phyloP scores from a whole-genome alignment of 2,329 filamentous ascomycete genomes.

The Ceratocystiopsis brevicomis region DNA sequence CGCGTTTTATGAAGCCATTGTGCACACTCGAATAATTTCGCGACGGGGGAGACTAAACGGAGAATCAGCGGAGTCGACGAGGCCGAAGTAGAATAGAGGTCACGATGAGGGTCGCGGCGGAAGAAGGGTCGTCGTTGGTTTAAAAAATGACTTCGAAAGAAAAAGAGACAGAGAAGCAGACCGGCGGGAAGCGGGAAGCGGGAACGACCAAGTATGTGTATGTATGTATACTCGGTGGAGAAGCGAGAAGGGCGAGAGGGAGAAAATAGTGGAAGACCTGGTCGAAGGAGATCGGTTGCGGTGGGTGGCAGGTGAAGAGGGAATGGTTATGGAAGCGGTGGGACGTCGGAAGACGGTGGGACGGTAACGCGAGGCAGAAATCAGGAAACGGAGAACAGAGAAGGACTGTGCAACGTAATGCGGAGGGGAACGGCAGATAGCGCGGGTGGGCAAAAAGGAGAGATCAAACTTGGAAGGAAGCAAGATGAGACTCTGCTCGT shows the following conservation, averaged over 20 bases:
- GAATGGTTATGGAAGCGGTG: neutral
- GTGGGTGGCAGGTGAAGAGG: neutral
- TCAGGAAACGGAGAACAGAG: neutral
- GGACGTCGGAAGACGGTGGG: neutral
- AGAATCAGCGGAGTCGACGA: too few relatives aligned
- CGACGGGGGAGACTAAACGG: too few relatives aligned
- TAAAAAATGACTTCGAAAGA: neutral
- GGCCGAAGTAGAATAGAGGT: too few relatives aligned
- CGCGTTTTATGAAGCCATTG: neutral
- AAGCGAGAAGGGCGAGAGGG: neutral
- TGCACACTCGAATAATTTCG: too few relatives aligned
- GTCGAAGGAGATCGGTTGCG: too few relatives aligned
- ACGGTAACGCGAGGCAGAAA: neutral
- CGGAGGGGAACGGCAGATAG: neutral
- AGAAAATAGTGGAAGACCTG: neutral
- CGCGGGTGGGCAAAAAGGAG: neutral
- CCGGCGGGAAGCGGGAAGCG: neutral
- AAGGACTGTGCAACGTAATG: neutral
- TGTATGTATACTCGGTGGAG: neutral
- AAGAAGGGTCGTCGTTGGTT: too few relatives aligned
- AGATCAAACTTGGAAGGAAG: neutral
- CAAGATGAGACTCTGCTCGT: neutral
- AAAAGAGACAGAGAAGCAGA: neutral
- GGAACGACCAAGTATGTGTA: neutral
- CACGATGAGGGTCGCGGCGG: too few relatives aligned